Evolutionary conservation across 78 protist species (phyloP).

Genomic region (Chrysochromulina parva): DNA sequence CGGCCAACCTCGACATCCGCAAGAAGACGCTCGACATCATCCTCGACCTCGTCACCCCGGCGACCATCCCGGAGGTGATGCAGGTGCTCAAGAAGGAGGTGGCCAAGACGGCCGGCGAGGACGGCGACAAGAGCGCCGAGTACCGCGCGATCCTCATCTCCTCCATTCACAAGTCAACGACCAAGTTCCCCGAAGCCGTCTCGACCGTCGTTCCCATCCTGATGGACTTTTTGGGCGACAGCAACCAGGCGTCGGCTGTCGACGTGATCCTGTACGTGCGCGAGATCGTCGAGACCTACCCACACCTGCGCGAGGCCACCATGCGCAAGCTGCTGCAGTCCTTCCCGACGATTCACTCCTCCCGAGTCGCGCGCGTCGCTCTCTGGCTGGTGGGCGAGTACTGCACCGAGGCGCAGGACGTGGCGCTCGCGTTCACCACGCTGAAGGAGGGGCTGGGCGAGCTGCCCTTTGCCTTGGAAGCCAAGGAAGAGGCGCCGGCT

Average conservation of each 20-base stretch:
- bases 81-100: constrained; percentile 88
- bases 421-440: constrained; percentile 51
- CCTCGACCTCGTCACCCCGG: constrained; percentile 74
- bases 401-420: constrained; percentile 48
- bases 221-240: constrained; percentile 38
- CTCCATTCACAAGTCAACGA: constrained; percentile 84
- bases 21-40: constrained; percentile 75
- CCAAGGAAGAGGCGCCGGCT: background rate
- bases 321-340: constrained; percentile 57
- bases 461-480: background rate
- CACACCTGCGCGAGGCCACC: constrained; percentile 68
- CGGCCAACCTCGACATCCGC: constrained; percentile 88
- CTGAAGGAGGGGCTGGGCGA: constrained; percentile 35
- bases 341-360: background rate
- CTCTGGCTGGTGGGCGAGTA: constrained; percentile 85
- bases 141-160: constrained; percentile 83
- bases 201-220: constrained; percentile 77
- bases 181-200: constrained; percentile 87
- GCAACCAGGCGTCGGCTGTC: constrained; percentile 28
- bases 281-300: constrained; percentile 70
- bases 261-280: constrained; percentile 55
- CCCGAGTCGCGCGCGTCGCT: constrained; percentile 62
- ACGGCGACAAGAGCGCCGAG: constrained; percentile 32
- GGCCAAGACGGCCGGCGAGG: constrained; percentile 57
- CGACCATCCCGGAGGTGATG: constrained; percentile 79